A percentile compares a stretch with the other conserved stretches of the same genome.
Evolutionary conservation across 257 asterid genomes (phyloP).

Genomic region (Primulina huaijiensis): DNA sequence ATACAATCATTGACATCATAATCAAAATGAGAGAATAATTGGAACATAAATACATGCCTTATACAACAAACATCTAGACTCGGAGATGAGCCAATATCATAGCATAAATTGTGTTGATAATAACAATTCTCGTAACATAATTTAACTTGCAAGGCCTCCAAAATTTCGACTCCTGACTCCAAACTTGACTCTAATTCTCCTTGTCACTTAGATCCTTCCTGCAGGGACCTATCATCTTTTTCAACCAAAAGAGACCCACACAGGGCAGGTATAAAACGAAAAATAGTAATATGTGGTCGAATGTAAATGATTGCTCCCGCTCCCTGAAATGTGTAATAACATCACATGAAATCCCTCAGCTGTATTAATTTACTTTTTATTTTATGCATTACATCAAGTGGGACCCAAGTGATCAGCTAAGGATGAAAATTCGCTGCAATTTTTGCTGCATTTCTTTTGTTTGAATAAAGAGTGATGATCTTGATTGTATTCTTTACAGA

Average conservation of each 20-base stretch:
- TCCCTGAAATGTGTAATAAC: background rate
- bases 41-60: background rate
- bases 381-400: constrained; percentile 19
- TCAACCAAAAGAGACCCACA: background rate
- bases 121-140: no score
- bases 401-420: constrained; percentile 20
- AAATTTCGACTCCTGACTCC: no score
- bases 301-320: background rate
- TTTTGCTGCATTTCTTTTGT: constrained; percentile 21
- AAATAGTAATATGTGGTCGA: background rate
- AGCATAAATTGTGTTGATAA: no score
- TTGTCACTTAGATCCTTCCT: background rate
- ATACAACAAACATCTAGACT: no score
- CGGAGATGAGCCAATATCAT: no score
- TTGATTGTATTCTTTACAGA: constrained; percentile 45
- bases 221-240: background rate
- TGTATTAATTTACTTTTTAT: background rate
- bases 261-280: background rate
- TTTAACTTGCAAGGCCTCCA: background rate
- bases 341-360: background rate
- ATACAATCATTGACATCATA: background rate
- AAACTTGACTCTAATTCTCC: background rate
- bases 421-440: constrained; percentile 13
- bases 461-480: constrained; percentile 19
- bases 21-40: no score